A percentile compares a stretch with the other conserved stretches of the same genome.
These are phyloP conservation scores for Sclerospora graminicola DNA, from an alignment of 352 stramenopile species.

Conservation along the genomic window DNA sequence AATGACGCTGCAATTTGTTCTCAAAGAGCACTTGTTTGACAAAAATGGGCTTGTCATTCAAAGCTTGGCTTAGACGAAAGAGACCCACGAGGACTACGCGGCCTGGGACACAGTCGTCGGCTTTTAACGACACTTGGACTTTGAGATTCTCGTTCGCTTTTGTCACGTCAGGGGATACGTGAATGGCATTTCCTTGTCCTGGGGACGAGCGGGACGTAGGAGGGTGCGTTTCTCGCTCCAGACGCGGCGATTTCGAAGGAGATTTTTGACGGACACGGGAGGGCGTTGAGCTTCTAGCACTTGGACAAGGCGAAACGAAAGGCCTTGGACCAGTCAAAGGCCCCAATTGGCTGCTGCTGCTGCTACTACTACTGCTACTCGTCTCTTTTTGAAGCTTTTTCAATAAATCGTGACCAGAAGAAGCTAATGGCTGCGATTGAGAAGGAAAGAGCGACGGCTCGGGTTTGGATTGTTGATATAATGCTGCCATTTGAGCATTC, in stretches of 20 bases:
- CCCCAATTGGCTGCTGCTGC: conserved; percentile 5
- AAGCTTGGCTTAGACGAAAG: conserved; percentile 60
- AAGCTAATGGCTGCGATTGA: conserved; percentile 22
- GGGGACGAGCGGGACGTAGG: conserved; percentile 11
- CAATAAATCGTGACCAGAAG: conserved; percentile 28
- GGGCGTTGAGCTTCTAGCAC: conserved; percentile 16
- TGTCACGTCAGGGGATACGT: conserved; percentile 48
- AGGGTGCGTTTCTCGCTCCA: conserved; percentile 23
- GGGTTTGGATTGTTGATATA: conserved; percentile 37
- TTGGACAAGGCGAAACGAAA: conserved; percentile 11
- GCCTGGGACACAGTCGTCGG: conserved; percentile 42
- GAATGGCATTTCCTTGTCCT: conserved; percentile 21
- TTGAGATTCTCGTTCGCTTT: conserved; percentile 76
- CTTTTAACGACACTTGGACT: conserved; percentile 52
- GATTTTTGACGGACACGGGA: conserved; percentile 26
- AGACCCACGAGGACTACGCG: conserved; percentile 67
- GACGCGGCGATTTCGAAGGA: conserved; percentile 27
- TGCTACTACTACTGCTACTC: conserved; percentile 7
- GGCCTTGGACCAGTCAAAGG: conserved; percentile 5
- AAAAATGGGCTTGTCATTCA: conserved; percentile 78
- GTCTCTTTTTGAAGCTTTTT: conserved; percentile 22
- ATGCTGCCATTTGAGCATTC: conserved; percentile 69
- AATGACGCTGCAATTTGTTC: conserved; percentile 58
- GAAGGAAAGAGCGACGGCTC: conserved; percentile 15
- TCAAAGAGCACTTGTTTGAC: conserved; percentile 79